Base-by-base conservation (phyloP, 2,329 filamentous ascomycete genomes). In the Escovopsis sp. region DNA sequence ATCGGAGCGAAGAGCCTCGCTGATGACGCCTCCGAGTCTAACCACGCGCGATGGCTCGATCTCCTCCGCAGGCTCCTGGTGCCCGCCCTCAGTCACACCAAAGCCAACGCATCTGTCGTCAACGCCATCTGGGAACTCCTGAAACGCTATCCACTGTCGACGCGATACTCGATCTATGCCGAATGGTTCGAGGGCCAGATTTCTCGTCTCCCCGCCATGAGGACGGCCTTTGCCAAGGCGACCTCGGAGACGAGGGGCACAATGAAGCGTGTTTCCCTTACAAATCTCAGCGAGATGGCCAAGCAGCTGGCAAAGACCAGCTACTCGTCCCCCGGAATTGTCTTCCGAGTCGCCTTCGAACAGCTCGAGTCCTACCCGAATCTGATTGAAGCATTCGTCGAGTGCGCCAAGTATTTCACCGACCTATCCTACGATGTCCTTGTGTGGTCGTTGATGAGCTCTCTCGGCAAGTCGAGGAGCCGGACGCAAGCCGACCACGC, bases 341-440 rank as follows among this genome's bases (percentile, higher is more conserved):
- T 96, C 23, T 94, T 95, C 65, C 80, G 80, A 53, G 83, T 89
- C 44, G 86, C 88, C 6, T 77, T 98, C 45, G 80, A 80, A 48
- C 88, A 95, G 59, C 85, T 95, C 45, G 88, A 98, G 60, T 81
- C 83, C 0, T 98, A 98, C 59, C 84, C 83, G 57, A 98, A 96
- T 56, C 73, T 98, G 47, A 94, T 94, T 44, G 85, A 94, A 47
- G 85, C 86, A 5, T 85, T 98, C 47, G 88, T 96, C 12, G 87
- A 95, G 57, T 95, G 88, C 55, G 87, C 85, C 34, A 82, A 85
- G 53, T 95, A 95, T 58, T 95, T 96, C 52, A 94, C 89, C 1
- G 80, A 85, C 43, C 67, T 98, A 33, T 89, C 85, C 0, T 94
- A 94, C 57, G 91, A 98, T 59, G 85, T 94, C 30, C 69, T 98